Conservation (phyloP, 306 rosid genomes). For the Hippophae rhamnoides region DNA sequence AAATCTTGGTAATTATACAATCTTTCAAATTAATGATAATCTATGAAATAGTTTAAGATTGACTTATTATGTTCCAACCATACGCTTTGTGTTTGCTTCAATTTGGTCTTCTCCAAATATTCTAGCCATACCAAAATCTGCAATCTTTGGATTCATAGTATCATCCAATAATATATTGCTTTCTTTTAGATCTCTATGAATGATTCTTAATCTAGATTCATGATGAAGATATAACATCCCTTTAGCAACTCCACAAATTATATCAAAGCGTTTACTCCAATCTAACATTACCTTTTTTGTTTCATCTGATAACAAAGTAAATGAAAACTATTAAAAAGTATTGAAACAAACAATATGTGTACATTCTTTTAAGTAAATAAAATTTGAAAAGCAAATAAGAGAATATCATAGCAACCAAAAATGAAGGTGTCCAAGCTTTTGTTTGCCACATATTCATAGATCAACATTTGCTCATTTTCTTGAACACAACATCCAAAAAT, state of each 20-base stretch:
- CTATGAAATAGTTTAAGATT: background rate
- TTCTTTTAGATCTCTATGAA: constrained; percentile 53
- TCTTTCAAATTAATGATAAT: background rate
- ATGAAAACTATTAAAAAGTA: no score
- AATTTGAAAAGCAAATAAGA: no score
- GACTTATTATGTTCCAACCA: constrained; percentile 65
- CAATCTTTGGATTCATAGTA: constrained; percentile 45
- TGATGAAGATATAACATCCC: constrained; percentile 59
- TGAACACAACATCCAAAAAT: constrained; percentile 43
- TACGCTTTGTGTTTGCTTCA: constrained; percentile 40
- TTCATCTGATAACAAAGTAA: constrained; percentile 17
- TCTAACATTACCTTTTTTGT: constrained; percentile 22
- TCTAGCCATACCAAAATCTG: constrained; percentile 74
- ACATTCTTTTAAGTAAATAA: no score
- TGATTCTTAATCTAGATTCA: constrained; percentile 51
- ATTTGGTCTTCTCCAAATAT: constrained; percentile 41
- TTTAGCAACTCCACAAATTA: constrained; percentile 34
- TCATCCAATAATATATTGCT: constrained; percentile 46
- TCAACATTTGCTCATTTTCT: constrained; percentile 43
- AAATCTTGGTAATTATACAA: background rate
- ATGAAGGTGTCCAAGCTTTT: constrained; percentile 39
- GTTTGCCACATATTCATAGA: constrained; percentile 55
- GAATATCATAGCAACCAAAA: constrained; percentile 27
- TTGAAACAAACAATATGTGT: background rate
- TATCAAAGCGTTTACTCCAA: constrained; percentile 35